Evolutionary conservation across 1,284 basidiomycete genomes (phyloP).

Genomic region (Leccinum griseonigrum): DNA sequence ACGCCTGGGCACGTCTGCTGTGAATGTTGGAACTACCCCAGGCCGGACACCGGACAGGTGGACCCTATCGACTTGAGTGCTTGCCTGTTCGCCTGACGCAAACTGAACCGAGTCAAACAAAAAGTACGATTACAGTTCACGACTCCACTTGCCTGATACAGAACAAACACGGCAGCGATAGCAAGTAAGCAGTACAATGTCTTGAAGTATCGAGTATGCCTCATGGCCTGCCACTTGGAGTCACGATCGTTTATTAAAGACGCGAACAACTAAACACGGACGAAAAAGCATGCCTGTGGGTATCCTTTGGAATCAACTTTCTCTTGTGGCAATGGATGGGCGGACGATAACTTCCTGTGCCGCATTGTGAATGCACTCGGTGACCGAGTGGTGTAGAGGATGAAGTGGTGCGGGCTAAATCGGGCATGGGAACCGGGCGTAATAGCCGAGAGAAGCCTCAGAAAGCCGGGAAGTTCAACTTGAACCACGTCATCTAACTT

Average conservation of each 20-base stretch:
- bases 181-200: conserved; percentile 18
- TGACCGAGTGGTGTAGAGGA: background rate
- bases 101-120: conserved; percentile 15
- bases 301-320: background rate
- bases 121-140: background rate
- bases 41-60: conserved; percentile 25
- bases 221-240: conserved; percentile 10
- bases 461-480: background rate
- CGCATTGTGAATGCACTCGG: conserved; percentile 17
- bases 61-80: conserved; percentile 3
- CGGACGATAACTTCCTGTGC: conserved; percentile 18
- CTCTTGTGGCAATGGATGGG: background rate
- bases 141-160: conserved; percentile 23
- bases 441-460: background rate
- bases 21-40: conserved; percentile 21
- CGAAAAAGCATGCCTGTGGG: conserved; percentile 8
- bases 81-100: conserved; percentile 6
- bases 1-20: conserved; percentile 59
- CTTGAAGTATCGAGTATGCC: background rate
- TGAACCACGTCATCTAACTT: background rate
- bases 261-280: background rate
- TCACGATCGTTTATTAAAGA: background rate
- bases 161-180: conserved; percentile 8
- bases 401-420: background rate
- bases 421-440: background rate